phyloP scores from a whole-genome alignment of 139 green algal genomes.

The Auxenochlorella pyrenoidosa region DNA sequence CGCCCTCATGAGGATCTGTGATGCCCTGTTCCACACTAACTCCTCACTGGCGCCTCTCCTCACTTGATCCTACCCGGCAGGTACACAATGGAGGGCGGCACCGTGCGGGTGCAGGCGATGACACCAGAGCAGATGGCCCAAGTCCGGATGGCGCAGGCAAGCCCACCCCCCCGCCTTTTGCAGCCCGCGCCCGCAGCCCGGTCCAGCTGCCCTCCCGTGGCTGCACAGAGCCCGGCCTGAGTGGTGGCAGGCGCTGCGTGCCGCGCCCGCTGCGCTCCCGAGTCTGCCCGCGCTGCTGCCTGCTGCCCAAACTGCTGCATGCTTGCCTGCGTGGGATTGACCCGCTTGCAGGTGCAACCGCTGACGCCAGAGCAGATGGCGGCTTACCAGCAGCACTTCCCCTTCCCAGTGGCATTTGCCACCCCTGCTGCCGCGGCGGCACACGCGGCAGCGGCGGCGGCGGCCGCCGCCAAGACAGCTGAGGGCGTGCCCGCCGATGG shows the following conservation, averaged over 20 bases:
- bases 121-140: constrained; percentile 20
- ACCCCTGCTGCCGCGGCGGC: background rate
- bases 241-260: too few species aligned
- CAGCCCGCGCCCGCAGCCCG: too few species aligned
- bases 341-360: background rate
- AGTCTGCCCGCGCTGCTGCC: too few species aligned
- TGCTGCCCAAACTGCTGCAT: background rate
- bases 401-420: background rate
- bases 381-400: constrained; percentile 6
- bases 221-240: too few species aligned
- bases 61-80: background rate
- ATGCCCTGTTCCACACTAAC: too few species aligned
- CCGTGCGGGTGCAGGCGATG: background rate
- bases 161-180: too few species aligned
- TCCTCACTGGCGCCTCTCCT: too few species aligned
- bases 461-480: background rate
- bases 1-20: too few species aligned
- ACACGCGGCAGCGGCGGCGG: background rate
- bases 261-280: too few species aligned
- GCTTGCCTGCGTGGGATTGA: too few species aligned
- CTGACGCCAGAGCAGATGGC: constrained; percentile 25
- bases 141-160: background rate
- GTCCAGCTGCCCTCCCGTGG: too few species aligned
- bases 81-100: background rate
- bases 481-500: too few species aligned